A percentile compares a stretch with the other conserved stretches of the same genome.
phyloP scores from a whole-genome alignment of 2,329 filamentous ascomycete species.

The Pseudophaeomoniella oleicola region DNA sequence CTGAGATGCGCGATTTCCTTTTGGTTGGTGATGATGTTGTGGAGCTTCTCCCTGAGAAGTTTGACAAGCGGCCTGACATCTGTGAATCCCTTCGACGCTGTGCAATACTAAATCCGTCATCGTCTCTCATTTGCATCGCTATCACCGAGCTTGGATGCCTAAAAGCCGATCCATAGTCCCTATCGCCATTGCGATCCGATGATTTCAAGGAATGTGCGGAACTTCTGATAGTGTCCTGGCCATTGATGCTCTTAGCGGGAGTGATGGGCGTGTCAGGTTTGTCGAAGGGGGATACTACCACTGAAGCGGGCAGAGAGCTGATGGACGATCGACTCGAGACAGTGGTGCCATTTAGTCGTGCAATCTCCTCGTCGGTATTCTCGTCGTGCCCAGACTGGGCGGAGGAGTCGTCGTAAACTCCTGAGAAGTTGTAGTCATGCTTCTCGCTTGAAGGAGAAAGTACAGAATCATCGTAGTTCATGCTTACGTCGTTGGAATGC shows the following conservation, averaged over 20 bases:
- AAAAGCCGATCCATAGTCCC: conserved; percentile 20
- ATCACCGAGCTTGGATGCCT: conserved; percentile 29
- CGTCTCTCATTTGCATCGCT: conserved; percentile 26
- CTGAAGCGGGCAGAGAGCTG: conserved; percentile 24
- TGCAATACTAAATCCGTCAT: conserved; percentile 23
- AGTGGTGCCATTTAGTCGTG: conserved; percentile 12
- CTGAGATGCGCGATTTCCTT: conserved; percentile 6
- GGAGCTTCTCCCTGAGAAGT: conserved; percentile 7
- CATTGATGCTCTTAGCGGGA: conserved; percentile 4
- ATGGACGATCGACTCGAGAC: conserved; percentile 25
- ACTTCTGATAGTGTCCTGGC: conserved; percentile 1
- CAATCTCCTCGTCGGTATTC: conserved; percentile 11
- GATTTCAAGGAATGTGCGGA: neutral
- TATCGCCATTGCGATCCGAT: conserved; percentile 5
- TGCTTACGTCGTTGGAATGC: neutral
- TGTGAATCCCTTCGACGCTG: conserved; percentile 8
- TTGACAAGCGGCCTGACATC: conserved; percentile 6
- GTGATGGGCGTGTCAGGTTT: conserved; percentile 14
- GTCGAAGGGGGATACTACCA: conserved; percentile 15
- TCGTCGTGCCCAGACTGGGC: conserved; percentile 5
- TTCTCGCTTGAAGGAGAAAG: neutral
- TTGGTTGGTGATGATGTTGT: conserved; percentile 11
- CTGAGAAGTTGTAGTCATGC: conserved; percentile 9
- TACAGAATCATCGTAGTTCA: neutral
- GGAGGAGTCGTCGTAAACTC: conserved; percentile 6